Base-by-base conservation (phyloP, 331 rosid genomes). In the Quercus lobata region DNA sequence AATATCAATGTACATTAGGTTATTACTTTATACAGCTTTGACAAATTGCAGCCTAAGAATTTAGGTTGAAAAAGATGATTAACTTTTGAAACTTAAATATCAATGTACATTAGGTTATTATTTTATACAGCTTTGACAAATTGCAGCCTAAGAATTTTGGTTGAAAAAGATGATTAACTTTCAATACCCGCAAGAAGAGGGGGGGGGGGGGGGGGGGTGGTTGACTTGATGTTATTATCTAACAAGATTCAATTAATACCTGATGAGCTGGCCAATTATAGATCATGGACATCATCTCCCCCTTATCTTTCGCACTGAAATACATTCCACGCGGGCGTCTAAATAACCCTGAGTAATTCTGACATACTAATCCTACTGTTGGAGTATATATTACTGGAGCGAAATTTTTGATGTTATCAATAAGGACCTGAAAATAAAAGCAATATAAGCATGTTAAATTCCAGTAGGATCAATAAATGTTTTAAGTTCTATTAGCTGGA, bases 201-300 rank as follows among this genome's bases (percentile, higher is more conserved):
- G 44, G 41, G 9, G 37, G 7, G 7, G 44, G 12, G 3, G 44
- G 44, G 41, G 8, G 54, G 72, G 56, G 61, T 14, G 7, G 79
- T 35, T 80, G 41, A 68, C 69, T 72, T 54, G 77, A 21, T 69
- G 44, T 5, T 22, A 72, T 61, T 54, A 73, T 78, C 70, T 57
- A 22, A 66, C 25, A 73, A 60, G 82, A 82, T 54, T 49, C 25
- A 75, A 70, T 49, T 73, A 71, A 68, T 85, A 90, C 99, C 96
- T 93, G 62, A 0, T 85, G 84, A 34, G 90, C 89, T 76, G 99
- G 99, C 99, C 99, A 96, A 78, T 96, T 96, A 81, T 93, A 96
- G 80, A 96, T 96, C 99, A 96, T 96, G 74, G 99, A 93, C 99
- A 96, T 93, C 99, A 96, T 96, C 88, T 96, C 99, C 53, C 98